phyloP scores from a whole-genome alignment of 164 flowering plant species.

The Buxus sempervirens region DNA sequence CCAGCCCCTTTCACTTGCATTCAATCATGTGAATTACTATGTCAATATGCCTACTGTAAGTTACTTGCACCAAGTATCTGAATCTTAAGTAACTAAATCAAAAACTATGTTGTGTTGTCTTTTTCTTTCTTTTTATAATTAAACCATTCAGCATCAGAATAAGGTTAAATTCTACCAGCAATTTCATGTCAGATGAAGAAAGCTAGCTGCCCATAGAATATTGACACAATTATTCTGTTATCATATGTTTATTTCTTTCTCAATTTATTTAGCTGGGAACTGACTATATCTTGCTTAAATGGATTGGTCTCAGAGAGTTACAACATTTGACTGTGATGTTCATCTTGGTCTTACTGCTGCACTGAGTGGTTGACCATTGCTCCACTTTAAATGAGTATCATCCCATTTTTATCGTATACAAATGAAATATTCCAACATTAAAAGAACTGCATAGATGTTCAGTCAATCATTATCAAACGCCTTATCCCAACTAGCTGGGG shows the following conservation, averaged over 20 bases:
- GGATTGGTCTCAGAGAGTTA: not conserved
- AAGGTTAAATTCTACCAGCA: too few relatives aligned
- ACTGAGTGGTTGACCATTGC: not conserved
- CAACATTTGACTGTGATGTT: not conserved
- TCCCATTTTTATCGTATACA: not conserved
- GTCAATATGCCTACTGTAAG: conserved; percentile 74
- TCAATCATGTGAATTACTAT: conserved; percentile 55
- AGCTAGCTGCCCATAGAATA: too few relatives aligned
- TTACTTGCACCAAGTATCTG: conserved; percentile 1
- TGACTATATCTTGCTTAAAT: not conserved
- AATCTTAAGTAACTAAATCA: not conserved
- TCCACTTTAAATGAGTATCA: not conserved
- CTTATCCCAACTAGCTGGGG: too few relatives aligned
- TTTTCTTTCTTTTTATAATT: too few relatives aligned
- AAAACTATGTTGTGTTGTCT: too few relatives aligned
- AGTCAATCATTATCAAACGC: too few relatives aligned
- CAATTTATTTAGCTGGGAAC: too few relatives aligned
- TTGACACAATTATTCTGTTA: not conserved
- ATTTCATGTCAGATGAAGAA: too few relatives aligned
- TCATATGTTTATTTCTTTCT: not conserved
- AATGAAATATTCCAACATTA: not conserved
- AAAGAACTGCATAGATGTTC: too few relatives aligned
- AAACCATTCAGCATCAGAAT: too few relatives aligned
- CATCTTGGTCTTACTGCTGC: not conserved
- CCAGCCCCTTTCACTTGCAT: conserved; percentile 54